Base-by-base conservation (phyloP, 805 yeast genomes). In the Hanseniaspora hatyaiensis region DNA sequence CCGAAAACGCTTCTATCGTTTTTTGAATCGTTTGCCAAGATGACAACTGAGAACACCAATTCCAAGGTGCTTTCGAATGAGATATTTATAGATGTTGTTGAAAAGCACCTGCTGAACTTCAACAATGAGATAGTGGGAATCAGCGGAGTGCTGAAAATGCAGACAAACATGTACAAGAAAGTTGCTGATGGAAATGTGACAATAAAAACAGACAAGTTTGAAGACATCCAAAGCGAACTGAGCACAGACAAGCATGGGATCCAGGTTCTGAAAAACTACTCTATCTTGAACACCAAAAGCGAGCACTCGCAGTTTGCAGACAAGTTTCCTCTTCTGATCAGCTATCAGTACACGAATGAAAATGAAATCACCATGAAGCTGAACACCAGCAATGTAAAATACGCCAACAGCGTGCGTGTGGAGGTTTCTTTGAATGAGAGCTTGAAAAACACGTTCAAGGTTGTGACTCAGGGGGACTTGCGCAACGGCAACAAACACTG, bases 71-170 rank as follows among this genome's bases (percentile, higher is more conserved):
- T 45, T 6, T 28, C 38, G 4, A 45, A 45, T 31, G 49, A 45
- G 33, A 30, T 37, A 28, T 45, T 45, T 19, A 31, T 45, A 34
- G 49, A 45, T 31, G 42, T 45, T 37, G 3, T 45, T 8, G 49
- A 45, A 16, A 23, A 18, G 2, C 42, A 45, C 22, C 13, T 30
- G 19, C 11, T 20, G 29, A 45, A 45, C 31, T 30, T 4, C n/a
- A 31, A 22, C 3, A 31, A 40, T 20, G 44, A 40, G 9, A 16
- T 22, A 5, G 30, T 31, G 9, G 30, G 26, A 3, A 24, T 45
- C 1, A 20, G 34, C 6, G 49, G 49, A 6, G 4, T 24, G 9
- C 11, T 45, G 22, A 45, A 37, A 24, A 26, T 20, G 6, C 42
- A 45, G 31, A 34, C 49, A 8, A 45, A 45, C 15, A 8, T 45